phyloP scores from a whole-genome alignment of 345 rosid genomes.

The Bruguiera parviflora region DNA sequence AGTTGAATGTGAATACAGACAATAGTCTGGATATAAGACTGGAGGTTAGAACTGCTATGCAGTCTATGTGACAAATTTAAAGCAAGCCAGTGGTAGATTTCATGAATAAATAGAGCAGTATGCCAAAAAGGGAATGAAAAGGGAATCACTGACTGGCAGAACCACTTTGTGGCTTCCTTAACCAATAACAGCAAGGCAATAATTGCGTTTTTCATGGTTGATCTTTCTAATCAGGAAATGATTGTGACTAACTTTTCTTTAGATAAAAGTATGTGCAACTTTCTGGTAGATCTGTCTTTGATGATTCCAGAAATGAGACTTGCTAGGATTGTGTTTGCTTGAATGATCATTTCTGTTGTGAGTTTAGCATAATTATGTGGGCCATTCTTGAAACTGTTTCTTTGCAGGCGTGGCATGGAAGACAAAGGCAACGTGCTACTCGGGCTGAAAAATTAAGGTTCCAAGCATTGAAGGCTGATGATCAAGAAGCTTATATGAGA shows the following conservation, averaged over 20 bases:
- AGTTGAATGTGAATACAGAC: neutral
- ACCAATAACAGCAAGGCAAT: neutral
- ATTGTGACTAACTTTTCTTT: no score
- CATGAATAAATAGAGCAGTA: neutral
- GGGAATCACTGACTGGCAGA: neutral
- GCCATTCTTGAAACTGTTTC: slow-evolving; percentile 1
- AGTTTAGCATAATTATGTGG: neutral
- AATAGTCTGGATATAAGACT: neutral
- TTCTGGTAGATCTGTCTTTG: neutral
- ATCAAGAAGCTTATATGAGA: slow-evolving; percentile 96
- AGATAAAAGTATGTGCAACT: slow-evolving; percentile 8
- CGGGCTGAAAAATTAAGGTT: slow-evolving; percentile 96
- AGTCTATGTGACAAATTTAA: neutral
- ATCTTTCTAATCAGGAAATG: no score
- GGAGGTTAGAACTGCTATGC: neutral
- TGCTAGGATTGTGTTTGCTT: neutral
- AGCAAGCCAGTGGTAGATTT: neutral
- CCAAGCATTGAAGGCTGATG: slow-evolving; percentile 95
- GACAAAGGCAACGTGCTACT: slow-evolving; percentile 97
- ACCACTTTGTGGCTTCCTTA: neutral
- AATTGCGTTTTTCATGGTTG: neutral
- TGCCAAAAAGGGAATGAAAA: neutral
- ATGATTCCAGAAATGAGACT: slow-evolving; percentile 13
- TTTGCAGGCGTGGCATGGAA: slow-evolving; percentile 96
- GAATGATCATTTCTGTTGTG: slow-evolving; percentile 4